Percentiles rank a stretch among this genome's conserved stretches.
These are phyloP conservation scores for Mortierella sp. DNA, from an alignment of 371 early-diverging fungal genomes.

Conservation along the genomic window DNA sequence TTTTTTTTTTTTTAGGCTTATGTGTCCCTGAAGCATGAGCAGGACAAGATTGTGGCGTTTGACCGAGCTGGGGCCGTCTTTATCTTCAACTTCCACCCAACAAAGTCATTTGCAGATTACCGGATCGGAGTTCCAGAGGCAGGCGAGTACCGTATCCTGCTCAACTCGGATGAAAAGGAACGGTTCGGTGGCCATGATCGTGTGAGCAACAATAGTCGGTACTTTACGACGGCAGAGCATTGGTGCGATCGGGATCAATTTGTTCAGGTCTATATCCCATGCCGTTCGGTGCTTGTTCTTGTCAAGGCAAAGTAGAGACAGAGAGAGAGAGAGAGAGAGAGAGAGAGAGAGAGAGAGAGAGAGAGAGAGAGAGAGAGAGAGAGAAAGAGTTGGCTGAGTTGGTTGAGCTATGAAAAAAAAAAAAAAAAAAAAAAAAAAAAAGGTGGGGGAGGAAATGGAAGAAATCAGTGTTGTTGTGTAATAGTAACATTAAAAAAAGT, in stretches of 20 bases:
- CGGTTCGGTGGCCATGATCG: constrained; percentile 86
- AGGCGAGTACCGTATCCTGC: constrained; percentile 79
- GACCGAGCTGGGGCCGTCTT: constrained; percentile 90
- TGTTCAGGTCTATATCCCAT: constrained; percentile 83
- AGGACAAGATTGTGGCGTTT: constrained; percentile 92
- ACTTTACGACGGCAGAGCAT: constrained; percentile 70
- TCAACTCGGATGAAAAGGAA: constrained; percentile 78
- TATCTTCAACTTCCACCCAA: constrained; percentile 95
- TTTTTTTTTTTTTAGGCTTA: constrained; percentile 55
- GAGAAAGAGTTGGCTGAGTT: no score
- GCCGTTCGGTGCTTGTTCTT: constrained; percentile 74
- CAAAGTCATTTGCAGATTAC: constrained; percentile 87
- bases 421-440: no score
- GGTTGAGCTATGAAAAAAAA: no score
- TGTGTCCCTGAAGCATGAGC: constrained; percentile 91
- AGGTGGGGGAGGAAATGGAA: not conserved
- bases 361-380: no score
- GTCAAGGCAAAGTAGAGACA: constrained; percentile 11
- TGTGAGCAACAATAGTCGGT: constrained; percentile 68
- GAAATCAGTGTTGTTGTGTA: no score
- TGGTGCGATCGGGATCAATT: constrained; percentile 81
- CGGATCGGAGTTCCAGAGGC: constrained; percentile 77
- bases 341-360: no score
- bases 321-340: no score
- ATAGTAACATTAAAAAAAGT: no score